phyloP scores from a whole-genome alignment of 2,329 filamentous ascomycete species.

The Nothopassalora personata region DNA sequence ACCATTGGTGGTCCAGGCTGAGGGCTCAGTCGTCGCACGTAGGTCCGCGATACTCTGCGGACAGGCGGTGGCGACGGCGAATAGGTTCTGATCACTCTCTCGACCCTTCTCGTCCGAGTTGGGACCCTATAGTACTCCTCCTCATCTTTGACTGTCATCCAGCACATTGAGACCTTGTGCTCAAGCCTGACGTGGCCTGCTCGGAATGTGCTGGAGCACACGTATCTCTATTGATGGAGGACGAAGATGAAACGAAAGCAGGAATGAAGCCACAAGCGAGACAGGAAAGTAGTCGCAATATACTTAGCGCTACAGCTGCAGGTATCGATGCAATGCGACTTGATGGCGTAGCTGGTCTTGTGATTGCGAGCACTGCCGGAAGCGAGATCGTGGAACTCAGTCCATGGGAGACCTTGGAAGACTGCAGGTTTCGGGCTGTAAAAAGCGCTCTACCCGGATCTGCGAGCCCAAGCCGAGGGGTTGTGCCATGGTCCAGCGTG shows the following conservation, averaged over 20 bases:
- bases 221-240: neutral
- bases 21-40: slow-evolving; percentile 17
- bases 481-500: neutral
- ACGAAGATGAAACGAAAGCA: neutral
- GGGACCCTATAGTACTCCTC: slow-evolving; percentile 34
- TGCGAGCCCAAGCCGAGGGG: neutral
- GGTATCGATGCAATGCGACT: neutral
- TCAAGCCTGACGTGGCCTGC: neutral
- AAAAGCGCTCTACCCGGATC: neutral
- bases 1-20: slow-evolving; percentile 9
- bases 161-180: slow-evolving; percentile 38
- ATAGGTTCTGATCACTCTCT: slow-evolving; percentile 12
- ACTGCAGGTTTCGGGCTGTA: neutral
- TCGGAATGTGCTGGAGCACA: neutral
- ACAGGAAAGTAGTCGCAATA: neutral
- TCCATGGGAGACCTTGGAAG: neutral
- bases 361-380: neutral
- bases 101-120: slow-evolving; percentile 3
- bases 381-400: neutral
- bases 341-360: slow-evolving; percentile 2
- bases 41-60: slow-evolving; percentile 19
- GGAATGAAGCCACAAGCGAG: neutral
- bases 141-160: slow-evolving; percentile 40
- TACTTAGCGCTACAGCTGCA: slow-evolving; percentile 2
- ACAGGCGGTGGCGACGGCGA: slow-evolving; percentile 19